Evolutionary conservation across 257 asterid species (phyloP).

Genomic region (Solanum gracilifrons): DNA sequence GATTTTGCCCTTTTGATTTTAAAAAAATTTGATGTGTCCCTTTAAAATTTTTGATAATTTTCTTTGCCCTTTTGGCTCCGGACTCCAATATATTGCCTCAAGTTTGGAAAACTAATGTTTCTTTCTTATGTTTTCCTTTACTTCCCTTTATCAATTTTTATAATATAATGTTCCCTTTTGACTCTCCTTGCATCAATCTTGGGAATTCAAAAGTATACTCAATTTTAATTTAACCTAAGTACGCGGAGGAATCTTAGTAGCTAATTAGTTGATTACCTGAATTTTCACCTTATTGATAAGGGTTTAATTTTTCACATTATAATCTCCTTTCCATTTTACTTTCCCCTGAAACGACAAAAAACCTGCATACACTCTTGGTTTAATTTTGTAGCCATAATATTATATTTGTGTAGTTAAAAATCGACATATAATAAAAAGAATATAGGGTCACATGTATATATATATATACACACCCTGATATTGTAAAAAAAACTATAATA

Average conservation of each 20-base stretch:
- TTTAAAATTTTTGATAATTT: no score
- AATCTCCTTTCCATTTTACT: no score
- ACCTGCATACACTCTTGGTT: neutral
- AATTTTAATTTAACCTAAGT: neutral
- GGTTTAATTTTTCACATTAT: no score
- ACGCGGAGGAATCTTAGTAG: no score
- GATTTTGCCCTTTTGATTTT: no score
- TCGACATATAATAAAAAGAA: neutral
- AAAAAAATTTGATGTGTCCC: no score
- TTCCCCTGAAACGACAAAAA: no score
- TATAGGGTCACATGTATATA: neutral
- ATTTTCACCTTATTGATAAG: neutral
- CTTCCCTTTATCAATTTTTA: neutral
- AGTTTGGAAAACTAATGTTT: slow-evolving; percentile 2
- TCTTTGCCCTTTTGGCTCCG: no score
- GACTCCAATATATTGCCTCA: neutral
- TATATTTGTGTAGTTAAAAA: neutral
- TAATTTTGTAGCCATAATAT: neutral
- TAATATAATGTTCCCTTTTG: neutral
- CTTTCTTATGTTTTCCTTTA: neutral
- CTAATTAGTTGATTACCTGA: no score
- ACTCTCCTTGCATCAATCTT: neutral
- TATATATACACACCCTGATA: neutral
- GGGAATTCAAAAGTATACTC: neutral
- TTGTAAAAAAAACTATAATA: neutral